Conservation (phyloP, 2,329 filamentous ascomycete genomes). For the Scedosporium aurantiacum region DNA sequence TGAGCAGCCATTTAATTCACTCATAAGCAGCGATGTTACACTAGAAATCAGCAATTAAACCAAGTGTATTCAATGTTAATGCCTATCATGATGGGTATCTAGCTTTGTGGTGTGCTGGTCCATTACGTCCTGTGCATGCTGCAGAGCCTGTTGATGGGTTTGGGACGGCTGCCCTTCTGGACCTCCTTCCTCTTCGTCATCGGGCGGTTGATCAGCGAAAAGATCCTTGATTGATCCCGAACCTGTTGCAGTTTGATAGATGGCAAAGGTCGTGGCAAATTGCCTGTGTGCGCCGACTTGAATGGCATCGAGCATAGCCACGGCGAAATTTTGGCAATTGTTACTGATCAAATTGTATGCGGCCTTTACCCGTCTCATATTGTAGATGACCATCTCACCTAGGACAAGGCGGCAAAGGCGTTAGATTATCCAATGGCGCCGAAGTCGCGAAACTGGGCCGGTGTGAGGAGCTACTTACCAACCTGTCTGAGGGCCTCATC, state of each 20-base stretch:
- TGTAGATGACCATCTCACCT: conserved; percentile 42
- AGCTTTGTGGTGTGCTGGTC: conserved; percentile 4
- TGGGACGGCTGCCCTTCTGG: conserved; percentile 11
- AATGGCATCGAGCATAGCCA: conserved; percentile 41
- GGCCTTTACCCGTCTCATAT: conserved; percentile 35
- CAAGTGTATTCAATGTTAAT: too few relatives aligned
- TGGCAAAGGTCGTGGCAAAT: conserved; percentile 41
- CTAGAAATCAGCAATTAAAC: too few relatives aligned
- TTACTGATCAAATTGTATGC: conserved; percentile 49
- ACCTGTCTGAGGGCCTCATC: conserved; percentile 40
- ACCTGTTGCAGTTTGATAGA: conserved; percentile 40
- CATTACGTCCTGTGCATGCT: neutral
- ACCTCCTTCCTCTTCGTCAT: conserved; percentile 19
- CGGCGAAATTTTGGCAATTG: conserved; percentile 48
- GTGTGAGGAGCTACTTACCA: conserved; percentile 21
- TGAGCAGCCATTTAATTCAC: too few relatives aligned
- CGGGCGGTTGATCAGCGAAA: conserved; percentile 26
- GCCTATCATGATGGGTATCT: too few relatives aligned
- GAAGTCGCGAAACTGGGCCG: neutral
- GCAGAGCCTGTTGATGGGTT: neutral
- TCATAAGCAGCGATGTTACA: too few relatives aligned
- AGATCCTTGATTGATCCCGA: conserved; percentile 39
- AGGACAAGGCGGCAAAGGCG: conserved; percentile 5
- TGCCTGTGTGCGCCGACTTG: conserved; percentile 37
- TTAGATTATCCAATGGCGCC: neutral